Base-by-base conservation (phyloP, 2,329 filamentous ascomycete species). In the Didymella keratinophila region DNA sequence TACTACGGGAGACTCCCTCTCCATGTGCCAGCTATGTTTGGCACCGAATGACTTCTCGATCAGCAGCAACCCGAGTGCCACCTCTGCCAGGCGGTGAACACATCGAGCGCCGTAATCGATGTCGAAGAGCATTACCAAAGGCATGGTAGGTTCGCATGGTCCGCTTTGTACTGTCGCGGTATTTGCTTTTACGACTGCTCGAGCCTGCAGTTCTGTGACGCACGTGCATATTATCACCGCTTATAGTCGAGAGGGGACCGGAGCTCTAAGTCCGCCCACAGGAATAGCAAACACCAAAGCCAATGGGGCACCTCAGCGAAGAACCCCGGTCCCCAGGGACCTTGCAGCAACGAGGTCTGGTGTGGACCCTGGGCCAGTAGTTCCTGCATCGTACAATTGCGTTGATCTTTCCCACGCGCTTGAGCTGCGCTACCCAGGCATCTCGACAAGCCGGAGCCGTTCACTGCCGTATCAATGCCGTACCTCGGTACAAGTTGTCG, bases 141-240 rank as follows among this genome's bases (percentile, higher is more conserved):
- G 48, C 36, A 14, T 27, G 28, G 36, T 52, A 43, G 30, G 48
- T 43, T 42, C 12, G 48, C 18, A 30, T 41, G 18, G 43, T 42
- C n/a, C 28, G 36, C 12, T 34, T 20, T 52, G 8, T 28, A 30
- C 21, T 52, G 25, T 21, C 21, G 23, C 14, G 20, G 28, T 27
- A 43, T 43, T 34, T 48, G 37, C 25, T 57, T 36, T 32, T 52
- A 34, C 43, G 23, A 52, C 48, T 23, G 54, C 43, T 52, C 43
- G 42, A 52, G 54, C 47, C 39, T 45, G 41, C 27, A n/a, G 16
- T 46, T 42, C 43, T 23, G 25, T 56, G 18, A 25, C 45, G 20
- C 37, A 25, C 50, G 37, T 50, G 39, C 46, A 44, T 45, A 52
- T 34, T 21, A 46, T 44, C 18, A 25, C 32, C 37, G 20, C 39